Evolutionary conservation across 805 yeast genomes (phyloP).

Genomic region (Suhomyces sp.): DNA sequence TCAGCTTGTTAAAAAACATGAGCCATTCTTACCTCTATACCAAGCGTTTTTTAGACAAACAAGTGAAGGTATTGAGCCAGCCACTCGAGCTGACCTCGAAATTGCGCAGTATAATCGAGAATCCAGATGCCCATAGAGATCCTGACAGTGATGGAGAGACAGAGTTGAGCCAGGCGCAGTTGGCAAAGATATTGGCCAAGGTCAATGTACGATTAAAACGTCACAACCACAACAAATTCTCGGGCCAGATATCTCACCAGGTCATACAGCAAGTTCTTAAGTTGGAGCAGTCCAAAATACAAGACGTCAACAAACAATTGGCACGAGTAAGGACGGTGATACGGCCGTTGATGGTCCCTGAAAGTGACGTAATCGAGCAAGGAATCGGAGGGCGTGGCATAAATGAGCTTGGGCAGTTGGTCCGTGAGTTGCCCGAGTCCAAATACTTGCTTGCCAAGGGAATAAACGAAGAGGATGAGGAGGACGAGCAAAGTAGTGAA

Average conservation of each 20-base stretch:
- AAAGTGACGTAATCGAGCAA: slow-evolving; percentile 9
- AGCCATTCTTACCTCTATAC: slow-evolving; percentile 25
- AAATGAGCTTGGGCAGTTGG: slow-evolving; percentile 19
- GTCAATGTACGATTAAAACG: slow-evolving; percentile 23
- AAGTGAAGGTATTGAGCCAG: slow-evolving; percentile 24
- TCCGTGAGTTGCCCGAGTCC: slow-evolving; percentile 32
- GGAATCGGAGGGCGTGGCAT: slow-evolving; percentile 9
- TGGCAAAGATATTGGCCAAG: slow-evolving; percentile 20
- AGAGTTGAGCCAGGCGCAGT: slow-evolving; percentile 7
- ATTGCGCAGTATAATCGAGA: slow-evolving; percentile 13
- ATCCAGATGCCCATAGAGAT: background rate
- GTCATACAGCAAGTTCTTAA: slow-evolving; percentile 36
- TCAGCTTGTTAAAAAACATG: background rate
- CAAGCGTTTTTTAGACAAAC: slow-evolving; percentile 32
- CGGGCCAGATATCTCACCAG: slow-evolving; percentile 32
- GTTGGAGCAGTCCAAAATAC: slow-evolving; percentile 28
- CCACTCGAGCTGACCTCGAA: slow-evolving; percentile 24
- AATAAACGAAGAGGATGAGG: slow-evolving; percentile 3
- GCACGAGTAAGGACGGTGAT: slow-evolving; percentile 17
- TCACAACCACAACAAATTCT: slow-evolving; percentile 26
- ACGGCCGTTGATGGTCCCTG: slow-evolving; percentile 29
- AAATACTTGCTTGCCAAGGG: slow-evolving; percentile 23
- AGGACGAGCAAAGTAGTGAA: slow-evolving; percentile 2
- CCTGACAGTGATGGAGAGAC: background rate
- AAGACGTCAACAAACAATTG: slow-evolving; percentile 27